Percentiles rank a stretch among this genome's conserved stretches.
These are phyloP conservation scores for Spizellomyces sp. DNA, from an alignment of 192 early-diverging fungal genomes.

Conservation along the genomic window DNA sequence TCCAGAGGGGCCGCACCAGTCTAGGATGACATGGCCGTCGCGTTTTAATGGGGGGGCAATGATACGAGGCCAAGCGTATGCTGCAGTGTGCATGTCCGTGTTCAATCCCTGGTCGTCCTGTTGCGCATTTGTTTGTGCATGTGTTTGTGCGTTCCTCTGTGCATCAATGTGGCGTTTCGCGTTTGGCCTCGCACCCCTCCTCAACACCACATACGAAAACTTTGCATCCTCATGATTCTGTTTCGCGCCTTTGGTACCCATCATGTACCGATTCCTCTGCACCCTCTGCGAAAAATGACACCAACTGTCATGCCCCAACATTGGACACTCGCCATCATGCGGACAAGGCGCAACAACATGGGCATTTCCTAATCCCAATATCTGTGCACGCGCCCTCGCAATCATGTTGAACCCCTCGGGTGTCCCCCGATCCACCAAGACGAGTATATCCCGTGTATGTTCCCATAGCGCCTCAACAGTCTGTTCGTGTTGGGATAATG, in stretches of 20 bases:
- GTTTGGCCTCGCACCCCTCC: constrained; percentile 57
- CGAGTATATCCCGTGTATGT: constrained; percentile 75
- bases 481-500: constrained; percentile 58
- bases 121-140: neutral
- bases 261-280: constrained; percentile 63
- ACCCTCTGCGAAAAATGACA: constrained; percentile 83
- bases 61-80: constrained; percentile 70
- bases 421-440: constrained; percentile 82
- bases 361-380: constrained; percentile 9
- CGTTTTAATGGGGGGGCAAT: constrained; percentile 78
- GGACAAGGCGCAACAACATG: constrained; percentile 86
- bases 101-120: neutral
- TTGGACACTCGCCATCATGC: constrained; percentile 73
- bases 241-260: constrained; percentile 54
- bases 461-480: constrained; percentile 76
- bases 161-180: neutral
- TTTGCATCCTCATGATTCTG: constrained; percentile 69
- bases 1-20: constrained; percentile 50
- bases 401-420: constrained; percentile 70
- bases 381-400: constrained; percentile 54
- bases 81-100: neutral
- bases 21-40: constrained; percentile 74
- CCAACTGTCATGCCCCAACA: constrained; percentile 63
- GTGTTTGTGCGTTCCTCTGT: neutral
- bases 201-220: constrained; percentile 79